Evolutionary conservation across 768 basidiomycete species (phyloP), one percentile per base, ranked within the genome.

Genomic region (Boletus pseudopeckii): DNA sequence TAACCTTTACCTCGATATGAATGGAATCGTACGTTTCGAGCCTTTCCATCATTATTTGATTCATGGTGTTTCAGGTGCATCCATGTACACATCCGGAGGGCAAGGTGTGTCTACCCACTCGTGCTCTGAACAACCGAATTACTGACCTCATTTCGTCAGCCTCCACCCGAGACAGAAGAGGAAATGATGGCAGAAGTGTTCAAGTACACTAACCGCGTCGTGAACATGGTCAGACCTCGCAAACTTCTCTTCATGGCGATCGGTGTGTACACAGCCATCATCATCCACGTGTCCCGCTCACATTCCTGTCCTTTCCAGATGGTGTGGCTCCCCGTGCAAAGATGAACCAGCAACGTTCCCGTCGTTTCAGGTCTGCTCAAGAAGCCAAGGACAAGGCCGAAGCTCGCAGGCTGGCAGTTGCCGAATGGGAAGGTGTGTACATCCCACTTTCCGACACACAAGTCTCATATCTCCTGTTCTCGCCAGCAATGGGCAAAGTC

Each of bases 171-270:
- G 71, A 98, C 94, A 2, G 97, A 99, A 69, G 92, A 94, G 66
- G 94, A 97, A 47, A 99, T 99, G 97, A 99, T 99, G 97, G 66
- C 92, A 6, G 97, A 98, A 71, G 80, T 99, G 32, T 98, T 99
- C 76, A 84, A 80, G 48, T 99, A 99, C 74, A 99, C 97, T 0
- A 93, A 98, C 66, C 82, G 97, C 40, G 89, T 99, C 24, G 94
- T 99, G 24, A 92, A 94, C 70, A 98, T 98, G 96, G 72, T 97
- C 50, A 79, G 97, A 57, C 97, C 97, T 0, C 83, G 97, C 52
- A 98, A 92, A 70, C 76, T 99, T 15, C 79, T 99, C 45, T 94
- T 98, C 76, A 98, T 99, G 92, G 97, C 97, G 45, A 96, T 99
- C 63, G 96, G 95, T 92, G 49, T 55, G 83, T 72, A 14, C 40